These are phyloP conservation scores for Ophiostoma fasciatum DNA, from an alignment of 2,329 filamentous ascomycete genomes.

Conservation along the genomic window DNA sequence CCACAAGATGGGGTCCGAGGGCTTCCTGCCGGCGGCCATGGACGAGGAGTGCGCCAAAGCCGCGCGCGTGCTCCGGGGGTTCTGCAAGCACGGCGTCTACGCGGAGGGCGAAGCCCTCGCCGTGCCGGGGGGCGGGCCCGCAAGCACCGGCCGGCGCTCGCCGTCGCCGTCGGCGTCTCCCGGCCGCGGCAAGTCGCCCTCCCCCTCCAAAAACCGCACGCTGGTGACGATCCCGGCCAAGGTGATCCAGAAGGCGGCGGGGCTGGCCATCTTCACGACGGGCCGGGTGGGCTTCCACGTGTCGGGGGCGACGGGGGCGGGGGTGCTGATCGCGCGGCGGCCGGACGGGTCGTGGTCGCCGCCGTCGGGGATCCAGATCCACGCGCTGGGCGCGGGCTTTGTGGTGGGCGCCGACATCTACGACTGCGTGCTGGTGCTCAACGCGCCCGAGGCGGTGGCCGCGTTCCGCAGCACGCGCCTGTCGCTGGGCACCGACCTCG, in stretches of 20 bases:
- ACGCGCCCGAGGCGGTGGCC: constrained; percentile 69
- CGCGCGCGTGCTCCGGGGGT: constrained; percentile 59
- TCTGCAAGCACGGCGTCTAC: no score
- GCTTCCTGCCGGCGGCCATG: constrained; percentile 61
- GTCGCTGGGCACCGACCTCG: constrained; percentile 36
- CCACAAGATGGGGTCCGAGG: constrained; percentile 60
- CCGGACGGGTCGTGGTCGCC: constrained; percentile 57
- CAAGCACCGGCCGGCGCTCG: no score
- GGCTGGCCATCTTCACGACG: constrained; percentile 84
- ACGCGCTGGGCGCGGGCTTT: constrained; percentile 80
- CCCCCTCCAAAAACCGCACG: constrained; percentile 8
- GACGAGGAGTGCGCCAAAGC: constrained; percentile 68
- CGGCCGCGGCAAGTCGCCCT: no score
- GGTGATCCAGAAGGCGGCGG: constrained; percentile 79
- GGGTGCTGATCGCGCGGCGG: constrained; percentile 69
- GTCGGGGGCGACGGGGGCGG: constrained; percentile 79
- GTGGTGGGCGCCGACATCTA: constrained; percentile 88
- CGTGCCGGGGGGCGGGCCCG: no score
- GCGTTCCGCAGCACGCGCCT: constrained; percentile 67
- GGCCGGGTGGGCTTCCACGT: constrained; percentile 91
- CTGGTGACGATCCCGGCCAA: constrained; percentile 69
- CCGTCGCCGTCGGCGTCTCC: no score
- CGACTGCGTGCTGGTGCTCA: constrained; percentile 88
- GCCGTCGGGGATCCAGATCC: constrained; percentile 78
- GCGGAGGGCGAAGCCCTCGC: constrained; percentile 44